Base-by-base conservation (phyloP, 371 early-diverging fungal genomes). In the Pancytospora philotis region DNA sequence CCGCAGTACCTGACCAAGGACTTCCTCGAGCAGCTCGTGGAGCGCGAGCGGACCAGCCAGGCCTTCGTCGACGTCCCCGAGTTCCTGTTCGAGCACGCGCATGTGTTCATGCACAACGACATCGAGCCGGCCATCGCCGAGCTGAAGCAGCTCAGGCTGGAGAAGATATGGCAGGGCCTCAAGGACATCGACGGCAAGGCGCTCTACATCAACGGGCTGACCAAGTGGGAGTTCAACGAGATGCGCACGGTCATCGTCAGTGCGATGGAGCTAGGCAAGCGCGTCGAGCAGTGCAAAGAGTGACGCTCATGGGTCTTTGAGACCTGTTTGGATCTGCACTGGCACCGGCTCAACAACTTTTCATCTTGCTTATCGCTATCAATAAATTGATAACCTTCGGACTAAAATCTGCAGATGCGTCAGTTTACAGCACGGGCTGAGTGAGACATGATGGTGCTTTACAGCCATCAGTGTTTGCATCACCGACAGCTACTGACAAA, bases 151-250 rank as follows among this genome's bases (percentile, higher is more conserved):
- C 35, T 70, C 48, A 63, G 76, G 36, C 28, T 53, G 60, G 39
- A 62, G 32, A 76, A 76, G 41, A 66, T 68, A 25, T 57, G 58
- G 25, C 38, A 62, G 16, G 76, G 76, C 3, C 30, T 76, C 28
- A 52, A 67, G 39, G 58, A 52, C 25, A 36, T 76, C 45, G 76
- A 76, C 48, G 73, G 73, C 1, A 59, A 39, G 19, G 73, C 73
- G 8, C 34, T 73, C 16, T 75, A 55, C 55, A 50, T 76, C 30
- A 72, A 69, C 37, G 67, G 67, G 36, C 41, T 76, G 8, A 76
- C 73, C 2, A 35, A 55, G 32, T 69, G 63, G 70, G 76, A 76
- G 32, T 76, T 66, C 25, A 69, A 76, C 52, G 59, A 76, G 34
- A 32, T 73, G 32, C 64, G 62, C 30, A 61, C 66, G 35, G 50